Percentiles rank a stretch among this genome's conserved stretches.
These are phyloP conservation scores for Euphrasia arctica DNA, from an alignment of 305 asterid species.

Conservation along the genomic window DNA sequence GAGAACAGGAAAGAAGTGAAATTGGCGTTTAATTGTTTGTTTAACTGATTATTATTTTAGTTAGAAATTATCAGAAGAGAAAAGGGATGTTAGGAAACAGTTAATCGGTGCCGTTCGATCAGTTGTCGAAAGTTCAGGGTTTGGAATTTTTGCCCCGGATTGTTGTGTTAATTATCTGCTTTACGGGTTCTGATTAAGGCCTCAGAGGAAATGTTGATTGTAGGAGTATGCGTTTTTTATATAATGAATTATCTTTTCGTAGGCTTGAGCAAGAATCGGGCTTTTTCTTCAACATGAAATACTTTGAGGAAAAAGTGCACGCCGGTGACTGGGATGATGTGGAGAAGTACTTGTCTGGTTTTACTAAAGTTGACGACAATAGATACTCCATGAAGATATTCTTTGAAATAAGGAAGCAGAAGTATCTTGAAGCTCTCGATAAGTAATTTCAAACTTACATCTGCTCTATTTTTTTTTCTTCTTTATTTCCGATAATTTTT, in stretches of 20 bases:
- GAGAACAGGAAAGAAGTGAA: conserved; percentile 18
- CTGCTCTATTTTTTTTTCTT: background rate
- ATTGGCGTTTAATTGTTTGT: no score
- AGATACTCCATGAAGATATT: conserved; percentile 88
- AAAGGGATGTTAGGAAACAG: background rate
- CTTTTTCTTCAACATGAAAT: conserved; percentile 76
- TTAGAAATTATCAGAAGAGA: no score
- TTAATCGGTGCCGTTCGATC: background rate
- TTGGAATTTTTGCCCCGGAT: conserved; percentile 18
- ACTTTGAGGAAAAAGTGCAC: conserved; percentile 79
- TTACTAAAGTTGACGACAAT: conserved; percentile 80
- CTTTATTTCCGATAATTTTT: background rate
- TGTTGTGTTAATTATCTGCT: conserved; percentile 4
- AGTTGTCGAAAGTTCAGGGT: no score
- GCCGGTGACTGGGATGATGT: conserved; percentile 91
- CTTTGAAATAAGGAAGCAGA: conserved; percentile 78
- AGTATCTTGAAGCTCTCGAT: conserved; percentile 89
- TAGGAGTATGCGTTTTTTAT: no score
- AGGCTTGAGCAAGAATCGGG: conserved; percentile 93
- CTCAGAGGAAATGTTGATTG: no score
- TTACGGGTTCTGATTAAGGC: no score
- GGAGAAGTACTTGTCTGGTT: conserved; percentile 82
- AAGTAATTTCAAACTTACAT: conserved; percentile 35
- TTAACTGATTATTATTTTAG: no score
- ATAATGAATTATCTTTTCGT: conserved; percentile 21